Base-by-base conservation (phyloP, 108 stramenopile genomes). In the Pseudonitzschia pungens region DNA sequence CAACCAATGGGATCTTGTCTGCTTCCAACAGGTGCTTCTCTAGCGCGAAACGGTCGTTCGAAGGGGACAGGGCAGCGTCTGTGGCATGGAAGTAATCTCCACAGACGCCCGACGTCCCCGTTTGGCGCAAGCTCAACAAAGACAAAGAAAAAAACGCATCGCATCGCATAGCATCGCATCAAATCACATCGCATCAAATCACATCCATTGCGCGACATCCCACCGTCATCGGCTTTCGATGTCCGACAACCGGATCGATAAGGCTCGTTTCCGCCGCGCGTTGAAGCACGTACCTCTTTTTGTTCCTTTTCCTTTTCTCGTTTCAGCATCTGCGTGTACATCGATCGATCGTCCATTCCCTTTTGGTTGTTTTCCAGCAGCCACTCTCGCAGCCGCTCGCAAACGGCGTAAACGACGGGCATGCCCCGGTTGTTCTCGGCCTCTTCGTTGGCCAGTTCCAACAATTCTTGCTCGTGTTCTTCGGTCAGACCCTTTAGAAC, bases 311-410 rank as follows among this genome's bases (percentile, higher is more conserved):
- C 92, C 70, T 86, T 84, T 20, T 79, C 82, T 68, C 86, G 82
- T 56, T 92, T 68, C 85, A 92, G 84, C 92, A 93, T 96, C 73
- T 91, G 92, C 1, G 92, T 92, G 75, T 92, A 86, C 92, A 93
- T 93, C 27, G 79, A 81, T 10, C 78, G 71, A 80, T 96, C 94
- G 76, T 93, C 94, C 75, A 90, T 72, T n/a, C 94, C 94, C 80
- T 91, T 89, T 42, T 83, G 81, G 71, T 96, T 96, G 69, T 96
- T 86, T 70, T 93, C 92, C 12, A 81, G 84, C 51, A 96, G 68
- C 94, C 94, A 96, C 65, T 84, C 88, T 28, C 91, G 77, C 36
- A 96, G 72, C 21, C 77, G 77, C 74, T 96, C 94, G 41, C 89
- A 89, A 10, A 96, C 81, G 29, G 92, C 83, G 82, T 88, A 96